phyloP scores from a whole-genome alignment of 1,139 yeast genomes.

The Hyphopichia khmerensis region DNA sequence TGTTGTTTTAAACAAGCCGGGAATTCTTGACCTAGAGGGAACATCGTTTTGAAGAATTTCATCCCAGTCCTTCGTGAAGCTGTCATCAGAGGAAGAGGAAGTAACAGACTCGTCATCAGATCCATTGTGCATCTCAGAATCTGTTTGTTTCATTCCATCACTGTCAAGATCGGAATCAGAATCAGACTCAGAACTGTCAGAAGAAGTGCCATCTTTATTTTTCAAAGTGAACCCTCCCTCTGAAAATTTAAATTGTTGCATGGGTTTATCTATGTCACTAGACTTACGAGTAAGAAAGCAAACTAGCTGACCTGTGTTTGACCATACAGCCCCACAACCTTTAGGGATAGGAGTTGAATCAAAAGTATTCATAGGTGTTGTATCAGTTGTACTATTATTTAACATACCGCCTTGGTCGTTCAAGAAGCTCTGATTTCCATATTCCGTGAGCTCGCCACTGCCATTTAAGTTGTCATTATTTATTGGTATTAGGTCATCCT shows the following conservation, averaged over 20 bases:
- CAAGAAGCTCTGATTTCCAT: constrained; percentile 12
- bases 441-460: constrained; percentile 13
- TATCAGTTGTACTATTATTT: neutral
- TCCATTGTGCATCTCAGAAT: constrained; percentile 5
- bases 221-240: constrained; percentile 37
- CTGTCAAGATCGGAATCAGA: constrained; percentile 2
- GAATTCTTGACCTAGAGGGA: constrained; percentile 42
- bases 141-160: neutral
- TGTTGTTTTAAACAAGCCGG: constrained; percentile 43
- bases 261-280: constrained; percentile 29
- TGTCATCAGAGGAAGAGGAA: constrained; percentile 40
- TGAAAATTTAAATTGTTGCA: constrained; percentile 39
- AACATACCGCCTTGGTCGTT: constrained; percentile 20
- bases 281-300: constrained; percentile 75
- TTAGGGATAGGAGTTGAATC: constrained; percentile 91
- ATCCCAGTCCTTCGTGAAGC: constrained; percentile 53
- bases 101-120: constrained; percentile 13
- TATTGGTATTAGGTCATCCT: constrained; percentile 33
- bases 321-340: constrained; percentile 92
- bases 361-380: constrained; percentile 19
- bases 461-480: constrained; percentile 19
- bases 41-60: constrained; percentile 47
- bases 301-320: constrained; percentile 71
- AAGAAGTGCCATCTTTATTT: constrained; percentile 14
- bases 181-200: constrained; percentile 5